These are phyloP conservation scores for Emmonsia crescens DNA, from an alignment of 2,329 filamentous ascomycete species.

Conservation along the genomic window DNA sequence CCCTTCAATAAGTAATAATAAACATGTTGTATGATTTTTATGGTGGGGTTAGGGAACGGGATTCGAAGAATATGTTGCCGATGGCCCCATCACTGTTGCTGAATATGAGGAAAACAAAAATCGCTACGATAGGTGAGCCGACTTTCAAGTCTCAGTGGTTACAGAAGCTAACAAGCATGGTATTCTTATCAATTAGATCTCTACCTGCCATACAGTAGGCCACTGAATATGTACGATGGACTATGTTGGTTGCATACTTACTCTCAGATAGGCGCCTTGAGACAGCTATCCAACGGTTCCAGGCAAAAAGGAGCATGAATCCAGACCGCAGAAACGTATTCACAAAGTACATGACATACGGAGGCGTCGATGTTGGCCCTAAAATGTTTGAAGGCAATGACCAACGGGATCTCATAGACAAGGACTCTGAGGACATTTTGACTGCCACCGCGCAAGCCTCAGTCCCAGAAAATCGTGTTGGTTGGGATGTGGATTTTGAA, in stretches of 20 bases:
- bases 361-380: slow-evolving; percentile 58
- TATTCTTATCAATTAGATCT: slow-evolving; percentile 25
- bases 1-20: not conserved
- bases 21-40: not conserved
- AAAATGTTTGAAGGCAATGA: slow-evolving; percentile 55
- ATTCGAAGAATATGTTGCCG: slow-evolving; percentile 72
- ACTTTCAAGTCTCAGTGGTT: not conserved
- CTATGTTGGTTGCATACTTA: not conserved
- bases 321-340: slow-evolving; percentile 54
- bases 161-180: not conserved
- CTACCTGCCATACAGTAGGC: slow-evolving; percentile 49
- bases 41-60: slow-evolving; percentile 43
- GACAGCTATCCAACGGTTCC: slow-evolving; percentile 71
- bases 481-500: slow-evolving; percentile 72
- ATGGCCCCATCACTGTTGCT: slow-evolving; percentile 62
- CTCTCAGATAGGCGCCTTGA: slow-evolving; percentile 59
- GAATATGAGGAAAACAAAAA: slow-evolving; percentile 56
- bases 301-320: slow-evolving; percentile 63
- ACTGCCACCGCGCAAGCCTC: slow-evolving; percentile 45
- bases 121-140: slow-evolving; percentile 55
- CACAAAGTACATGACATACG: slow-evolving; percentile 68
- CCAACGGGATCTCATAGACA: slow-evolving; percentile 49
- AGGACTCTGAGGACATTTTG: slow-evolving; percentile 55
- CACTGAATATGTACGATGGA: not conserved
- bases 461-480: slow-evolving; percentile 44